These are phyloP conservation scores for Naumovozyma dairenensis DNA, from an alignment of 805 yeast species.

Conservation along the genomic window DNA sequence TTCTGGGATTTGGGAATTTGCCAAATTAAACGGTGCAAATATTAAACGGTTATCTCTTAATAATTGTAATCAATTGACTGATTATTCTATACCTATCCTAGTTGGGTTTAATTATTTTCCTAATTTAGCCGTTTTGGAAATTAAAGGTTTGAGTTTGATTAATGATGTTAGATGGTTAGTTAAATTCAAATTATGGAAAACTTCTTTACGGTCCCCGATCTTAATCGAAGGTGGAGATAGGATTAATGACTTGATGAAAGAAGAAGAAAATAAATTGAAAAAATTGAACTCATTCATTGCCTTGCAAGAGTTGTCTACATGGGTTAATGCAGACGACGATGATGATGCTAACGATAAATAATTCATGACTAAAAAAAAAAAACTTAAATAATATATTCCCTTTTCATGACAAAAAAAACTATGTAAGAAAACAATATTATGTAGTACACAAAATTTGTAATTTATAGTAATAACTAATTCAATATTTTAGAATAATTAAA, in stretches of 20 bases:
- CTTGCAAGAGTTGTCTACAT: slow-evolving; percentile 51
- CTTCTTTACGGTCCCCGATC: slow-evolving; percentile 37
- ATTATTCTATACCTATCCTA: slow-evolving; percentile 47
- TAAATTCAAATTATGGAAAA: slow-evolving; percentile 51
- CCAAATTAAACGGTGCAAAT: slow-evolving; percentile 38
- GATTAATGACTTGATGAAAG: slow-evolving; percentile 47
- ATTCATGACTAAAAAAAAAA: too few species aligned
- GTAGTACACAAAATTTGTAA: too few species aligned
- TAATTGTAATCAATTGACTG: slow-evolving; percentile 52
- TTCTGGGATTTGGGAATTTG: slow-evolving; percentile 71
- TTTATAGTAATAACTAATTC: too few species aligned
- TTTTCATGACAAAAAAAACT: too few species aligned
- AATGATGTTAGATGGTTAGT: slow-evolving; percentile 55
- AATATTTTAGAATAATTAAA: too few species aligned
- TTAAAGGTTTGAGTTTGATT: slow-evolving; percentile 50
- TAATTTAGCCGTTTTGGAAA: slow-evolving; percentile 62
- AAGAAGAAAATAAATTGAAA: slow-evolving; percentile 52
- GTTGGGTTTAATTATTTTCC: slow-evolving; percentile 38
- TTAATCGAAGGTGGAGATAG: slow-evolving; percentile 73
- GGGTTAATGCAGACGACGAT: slow-evolving; percentile 46
- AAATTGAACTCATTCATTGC: slow-evolving; percentile 45
- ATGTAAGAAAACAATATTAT: too few species aligned
- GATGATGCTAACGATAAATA: slow-evolving; percentile 1
- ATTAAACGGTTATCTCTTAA: slow-evolving; percentile 66
- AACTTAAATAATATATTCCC: too few species aligned